Evolutionary conservation across 352 stramenopile species (phyloP).

Genomic region (Phytopythium kandeliae): DNA sequence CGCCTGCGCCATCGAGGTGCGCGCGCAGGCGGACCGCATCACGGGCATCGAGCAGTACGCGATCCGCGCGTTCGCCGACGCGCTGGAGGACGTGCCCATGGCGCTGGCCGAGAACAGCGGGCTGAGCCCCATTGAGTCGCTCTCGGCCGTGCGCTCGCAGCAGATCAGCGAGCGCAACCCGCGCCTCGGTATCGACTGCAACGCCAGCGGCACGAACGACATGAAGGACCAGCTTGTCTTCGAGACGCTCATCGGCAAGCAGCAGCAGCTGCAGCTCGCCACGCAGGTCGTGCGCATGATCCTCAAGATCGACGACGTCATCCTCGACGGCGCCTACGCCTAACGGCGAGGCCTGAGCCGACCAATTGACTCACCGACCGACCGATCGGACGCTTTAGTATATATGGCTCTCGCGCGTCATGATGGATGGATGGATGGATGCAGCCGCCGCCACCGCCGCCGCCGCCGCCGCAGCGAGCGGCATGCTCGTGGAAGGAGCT

Average conservation of each 20-base stretch:
- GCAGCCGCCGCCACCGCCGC: too few species aligned
- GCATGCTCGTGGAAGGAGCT: too few species aligned
- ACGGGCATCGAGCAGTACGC: slow-evolving; percentile 94
- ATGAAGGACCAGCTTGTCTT: slow-evolving; percentile 99
- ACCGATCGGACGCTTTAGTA: too few species aligned
- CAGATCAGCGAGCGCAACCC: slow-evolving; percentile 95
- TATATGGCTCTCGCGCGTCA: too few species aligned
- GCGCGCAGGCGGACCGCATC: slow-evolving; percentile 81
- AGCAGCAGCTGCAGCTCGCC: slow-evolving; percentile 98
- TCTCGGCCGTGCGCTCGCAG: slow-evolving; percentile 95
- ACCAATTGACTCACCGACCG: too few species aligned
- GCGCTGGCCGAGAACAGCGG: slow-evolving; percentile 99
- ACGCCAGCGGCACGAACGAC: slow-evolving; percentile 90
- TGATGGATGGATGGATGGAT: too few species aligned
- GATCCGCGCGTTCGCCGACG: slow-evolving; percentile 98
- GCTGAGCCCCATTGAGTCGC: slow-evolving; percentile 96
- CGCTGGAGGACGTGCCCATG: slow-evolving; percentile 99
- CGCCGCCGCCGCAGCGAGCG: too few species aligned
- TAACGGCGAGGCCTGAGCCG: slow-evolving; percentile 16
- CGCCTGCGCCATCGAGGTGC: slow-evolving; percentile 95
- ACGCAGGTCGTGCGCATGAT: slow-evolving; percentile 99
- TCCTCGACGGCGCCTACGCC: slow-evolving; percentile 91
- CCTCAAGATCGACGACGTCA: slow-evolving; percentile 99
- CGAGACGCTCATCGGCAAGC: slow-evolving; percentile 99
- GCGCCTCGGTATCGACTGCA: slow-evolving; percentile 96